phyloP scores from a whole-genome alignment of 176 grass and related monocot species.

The Carex pumila region DNA sequence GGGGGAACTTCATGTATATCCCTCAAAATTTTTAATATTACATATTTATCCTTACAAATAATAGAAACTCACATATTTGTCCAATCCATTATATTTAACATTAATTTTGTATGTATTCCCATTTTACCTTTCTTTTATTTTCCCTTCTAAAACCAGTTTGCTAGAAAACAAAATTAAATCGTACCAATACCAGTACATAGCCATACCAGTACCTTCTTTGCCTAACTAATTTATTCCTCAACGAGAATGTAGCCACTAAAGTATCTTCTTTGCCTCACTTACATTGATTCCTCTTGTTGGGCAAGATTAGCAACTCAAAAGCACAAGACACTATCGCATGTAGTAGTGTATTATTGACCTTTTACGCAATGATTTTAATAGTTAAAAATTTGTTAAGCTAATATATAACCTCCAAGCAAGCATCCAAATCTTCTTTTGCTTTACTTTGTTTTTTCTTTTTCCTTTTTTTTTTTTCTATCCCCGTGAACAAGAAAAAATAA shows the following conservation, averaged over 20 bases:
- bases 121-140: no score
- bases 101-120: no score
- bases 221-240: not conserved
- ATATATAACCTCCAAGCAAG: constrained; percentile 30
- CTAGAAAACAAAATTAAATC: no score
- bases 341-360: not conserved
- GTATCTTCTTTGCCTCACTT: constrained; percentile 15
- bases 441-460: constrained; percentile 34
- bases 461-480: constrained; percentile 34
- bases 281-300: constrained; percentile 10
- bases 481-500: constrained; percentile 50
- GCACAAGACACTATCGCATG: not conserved
- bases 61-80: no score
- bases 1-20: no score
- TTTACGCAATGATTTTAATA: not conserved
- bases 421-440: constrained; percentile 44
- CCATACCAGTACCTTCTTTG: no score
- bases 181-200: no score
- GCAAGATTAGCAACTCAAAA: not conserved
- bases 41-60: no score
- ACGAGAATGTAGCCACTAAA: not conserved
- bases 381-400: not conserved
- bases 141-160: no score
- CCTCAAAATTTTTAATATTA: no score
- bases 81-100: no score